Evolutionary conservation across 331 rosid species (phyloP), one percentile per base, ranked within the genome.

Genomic region (Dryas integrifolia): DNA sequence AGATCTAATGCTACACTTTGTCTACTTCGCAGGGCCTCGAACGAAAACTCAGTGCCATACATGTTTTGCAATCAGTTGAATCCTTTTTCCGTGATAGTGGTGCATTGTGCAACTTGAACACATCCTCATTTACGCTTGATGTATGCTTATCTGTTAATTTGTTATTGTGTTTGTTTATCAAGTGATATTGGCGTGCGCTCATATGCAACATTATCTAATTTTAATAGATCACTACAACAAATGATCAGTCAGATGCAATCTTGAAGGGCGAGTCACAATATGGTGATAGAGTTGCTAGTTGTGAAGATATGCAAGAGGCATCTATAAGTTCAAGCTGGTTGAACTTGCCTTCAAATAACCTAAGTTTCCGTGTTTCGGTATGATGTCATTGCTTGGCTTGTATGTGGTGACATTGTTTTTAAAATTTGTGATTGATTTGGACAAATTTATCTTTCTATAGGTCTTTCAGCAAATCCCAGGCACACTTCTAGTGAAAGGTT

Each of bases 401-500:
- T 9, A 69, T 73, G 9, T 57, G 26, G 50, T 83, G 69, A 72
- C 52, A 24, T 78, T 60, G 72, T 66, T 49, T 10, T 80, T 16
- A 57, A 58, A 73, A 62, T 18, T 69, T 63, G 47, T 15, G 41
- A 67, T 72, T 69, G 69, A 58, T 59, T 12, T 64, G 45, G 39
- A 30, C 46, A 41, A 2, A 48, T 40, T 50, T 13, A 44, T 76
- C 65, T 51, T 60, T 77, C 49, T 58, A 14, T 82, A 93, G 94
- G 91, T 92, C 71, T 88, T 89, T 83, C 97, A 89, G 84, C 96
- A 92, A 80, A 83, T 79, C 50, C 92, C 90, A 0, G 96, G 96
- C 65, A 83, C 90, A 67, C 84, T 88, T 72, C 85, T 92, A 69
- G 92, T 89, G 82, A 92, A 86, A 78, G 92, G 90, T 72, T 86